Conservation (phyloP, 768 basidiomycete species). For the Pisolithus albus region DNA sequence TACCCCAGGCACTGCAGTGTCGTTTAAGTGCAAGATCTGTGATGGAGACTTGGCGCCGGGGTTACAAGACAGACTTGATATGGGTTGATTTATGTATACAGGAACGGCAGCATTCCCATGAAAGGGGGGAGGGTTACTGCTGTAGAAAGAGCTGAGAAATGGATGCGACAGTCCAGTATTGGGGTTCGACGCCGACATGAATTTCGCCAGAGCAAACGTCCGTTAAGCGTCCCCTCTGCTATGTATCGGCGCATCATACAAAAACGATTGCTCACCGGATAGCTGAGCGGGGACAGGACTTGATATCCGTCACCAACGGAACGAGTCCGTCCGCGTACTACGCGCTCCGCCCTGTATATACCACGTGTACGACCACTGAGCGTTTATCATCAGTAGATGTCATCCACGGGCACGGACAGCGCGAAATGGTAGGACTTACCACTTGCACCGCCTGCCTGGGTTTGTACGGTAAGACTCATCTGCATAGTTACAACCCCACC, state of each 20-base stretch:
- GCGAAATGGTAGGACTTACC: slow-evolving; percentile 2
- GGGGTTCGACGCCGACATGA: not conserved
- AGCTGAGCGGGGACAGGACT: slow-evolving; percentile 2
- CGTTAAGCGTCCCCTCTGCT: not conserved
- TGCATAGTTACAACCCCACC: not conserved
- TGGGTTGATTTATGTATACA: slow-evolving; percentile 2
- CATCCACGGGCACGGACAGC: slow-evolving; percentile 1
- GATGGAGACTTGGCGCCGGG: slow-evolving; percentile 22
- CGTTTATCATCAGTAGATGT: slow-evolving; percentile 8
- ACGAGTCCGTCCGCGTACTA: not conserved
- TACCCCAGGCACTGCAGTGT: slow-evolving; percentile 28
- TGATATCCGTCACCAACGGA: slow-evolving; percentile 19
- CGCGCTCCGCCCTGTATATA: not conserved
- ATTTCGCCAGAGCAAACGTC: not conserved
- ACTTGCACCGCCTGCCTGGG: slow-evolving; percentile 7
- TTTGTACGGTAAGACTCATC: not conserved
- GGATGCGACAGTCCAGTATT: not conserved
- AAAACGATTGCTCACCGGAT: slow-evolving; percentile 9
- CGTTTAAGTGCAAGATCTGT: slow-evolving; percentile 21
- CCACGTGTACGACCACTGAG: slow-evolving; percentile 2
- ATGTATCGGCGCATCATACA: not conserved
- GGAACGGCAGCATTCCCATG: not conserved
- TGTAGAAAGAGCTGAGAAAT: slow-evolving; percentile 12
- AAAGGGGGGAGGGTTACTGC: slow-evolving; percentile 16
- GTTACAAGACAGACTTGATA: slow-evolving; percentile 11